Conservation (phyloP, 768 basidiomycete species). For the Psilocybe subaeruginosa region DNA sequence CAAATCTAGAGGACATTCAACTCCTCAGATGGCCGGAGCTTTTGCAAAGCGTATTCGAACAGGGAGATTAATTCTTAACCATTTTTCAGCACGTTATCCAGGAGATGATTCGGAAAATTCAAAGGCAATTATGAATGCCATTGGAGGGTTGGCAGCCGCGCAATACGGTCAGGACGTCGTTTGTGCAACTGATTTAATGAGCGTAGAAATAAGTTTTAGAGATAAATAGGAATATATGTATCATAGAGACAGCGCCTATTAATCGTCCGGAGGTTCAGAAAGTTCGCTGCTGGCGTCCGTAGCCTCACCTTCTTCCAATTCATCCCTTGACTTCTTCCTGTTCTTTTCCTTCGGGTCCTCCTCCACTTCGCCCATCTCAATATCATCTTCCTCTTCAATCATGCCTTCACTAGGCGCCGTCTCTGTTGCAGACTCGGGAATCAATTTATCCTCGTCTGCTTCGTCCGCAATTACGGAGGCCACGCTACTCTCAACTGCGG, state of each 20-base stretch:
- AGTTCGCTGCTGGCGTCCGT: conserved; percentile 79
- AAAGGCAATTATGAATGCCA: conserved; percentile 62
- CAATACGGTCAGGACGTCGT: conserved; percentile 59
- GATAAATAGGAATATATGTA: conserved; percentile 21
- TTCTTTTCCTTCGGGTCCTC: conserved; percentile 62
- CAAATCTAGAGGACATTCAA: conserved; percentile 84
- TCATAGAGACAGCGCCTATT: conserved; percentile 13
- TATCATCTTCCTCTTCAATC: conserved; percentile 61
- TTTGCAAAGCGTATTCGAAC: conserved; percentile 75
- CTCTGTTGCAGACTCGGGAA: conserved; percentile 19
- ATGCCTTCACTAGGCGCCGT: conserved; percentile 34
- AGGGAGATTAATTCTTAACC: conserved; percentile 71
- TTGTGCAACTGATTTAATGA: conserved; percentile 81
- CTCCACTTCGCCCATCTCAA: conserved; percentile 91
- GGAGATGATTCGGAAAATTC: conserved; percentile 62
- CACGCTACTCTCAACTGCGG: conserved; percentile 19
- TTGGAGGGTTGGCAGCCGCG: conserved; percentile 54
- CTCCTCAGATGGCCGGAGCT: conserved; percentile 86
- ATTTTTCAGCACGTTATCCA: conserved; percentile 83
- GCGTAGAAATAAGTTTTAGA: conserved; percentile 53
- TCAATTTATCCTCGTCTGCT: conserved; percentile 23
- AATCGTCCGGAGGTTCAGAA: conserved; percentile 74
- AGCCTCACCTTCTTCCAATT: conserved; percentile 86
- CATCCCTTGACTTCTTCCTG: conserved; percentile 65
- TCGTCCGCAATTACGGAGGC: conserved; percentile 21